Base-by-base conservation (phyloP, 108 stramenopile genomes). In the Nitzschia sp. region DNA sequence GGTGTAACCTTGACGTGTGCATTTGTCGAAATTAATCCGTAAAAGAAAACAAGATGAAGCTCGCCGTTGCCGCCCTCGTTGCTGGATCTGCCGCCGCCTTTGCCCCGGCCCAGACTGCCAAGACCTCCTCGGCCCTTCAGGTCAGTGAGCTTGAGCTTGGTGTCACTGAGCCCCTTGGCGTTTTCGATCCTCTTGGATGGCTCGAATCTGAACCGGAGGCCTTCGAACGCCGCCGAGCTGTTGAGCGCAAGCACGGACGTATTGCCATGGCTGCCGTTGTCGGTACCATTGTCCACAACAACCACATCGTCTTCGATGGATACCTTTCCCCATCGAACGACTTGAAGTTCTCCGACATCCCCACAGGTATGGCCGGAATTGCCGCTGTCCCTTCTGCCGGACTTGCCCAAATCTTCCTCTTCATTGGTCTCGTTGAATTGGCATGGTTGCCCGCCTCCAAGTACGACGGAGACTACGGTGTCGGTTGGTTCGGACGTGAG, bases 111-210 rank as follows among this genome's bases (percentile, higher is more conserved):
- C 62, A 63, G 46, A 51, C 54, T 36, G 5, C 71, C 34, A 31
- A n/a, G 59, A 27, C 49, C n/a, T 65, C 72, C 29, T 70, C 82
- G 35, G 76, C 85, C 73, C 63, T 85, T 33, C 64, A 67, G 55
- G 81, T 81, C 59, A 82, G 91, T 76, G 84, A 80, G 64, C 67
- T 75, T 46, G 93, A 95, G 51, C 77, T 95, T 75, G 95, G 95
- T 53, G 94, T 84, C n/a, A 92, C 93, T 58, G 56, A 79, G 21
- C 96, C 96, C 26, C 84, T 95, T 64, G 94, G 92, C 53, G 90
- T 90, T 79, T 93, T 86, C 82, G 94, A 95, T 77, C 93, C 93
- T 57, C 83, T 94, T 28, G 70, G 93, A 78, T 38, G 74, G 66
- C 69, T 77, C 63, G 83, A 80, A 32, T 70, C 72, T 31, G 75